These are phyloP conservation scores for Isatis lusitanica DNA, from an alignment of 441 rosid species.

Conservation along the genomic window DNA sequence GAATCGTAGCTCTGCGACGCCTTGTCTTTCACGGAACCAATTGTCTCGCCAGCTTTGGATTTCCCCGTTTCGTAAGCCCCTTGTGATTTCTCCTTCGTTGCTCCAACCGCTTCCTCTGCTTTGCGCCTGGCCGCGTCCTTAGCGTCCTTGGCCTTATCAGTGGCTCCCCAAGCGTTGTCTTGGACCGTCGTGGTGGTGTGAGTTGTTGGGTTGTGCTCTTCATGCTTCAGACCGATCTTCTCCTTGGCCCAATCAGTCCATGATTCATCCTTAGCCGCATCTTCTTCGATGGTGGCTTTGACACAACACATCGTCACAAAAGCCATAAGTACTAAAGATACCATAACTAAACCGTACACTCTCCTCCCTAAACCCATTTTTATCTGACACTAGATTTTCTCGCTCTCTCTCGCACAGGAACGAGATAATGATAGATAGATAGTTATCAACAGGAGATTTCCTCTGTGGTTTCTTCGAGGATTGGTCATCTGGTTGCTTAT, in stretches of 20 bases:
- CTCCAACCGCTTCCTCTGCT: slow-evolving; percentile 31
- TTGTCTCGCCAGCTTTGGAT: slow-evolving; percentile 23
- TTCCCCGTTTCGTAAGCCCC: slow-evolving; percentile 34
- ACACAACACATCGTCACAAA: slow-evolving; percentile 18
- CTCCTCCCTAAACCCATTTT: slow-evolving; percentile 24
- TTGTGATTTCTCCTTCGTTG: slow-evolving; percentile 37
- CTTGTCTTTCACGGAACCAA: slow-evolving; percentile 36
- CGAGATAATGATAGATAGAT: not conserved
- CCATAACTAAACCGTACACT: slow-evolving; percentile 18
- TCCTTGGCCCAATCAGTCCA: slow-evolving; percentile 76
- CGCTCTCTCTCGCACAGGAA: not conserved
- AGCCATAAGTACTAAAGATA: slow-evolving; percentile 25
- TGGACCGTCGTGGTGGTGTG: slow-evolving; percentile 38
- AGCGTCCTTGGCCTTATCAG: slow-evolving; percentile 30
- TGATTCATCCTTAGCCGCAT: slow-evolving; percentile 40
- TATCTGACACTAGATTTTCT: not conserved
- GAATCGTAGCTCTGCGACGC: slow-evolving; percentile 23
- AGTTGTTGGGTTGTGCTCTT: slow-evolving; percentile 34
- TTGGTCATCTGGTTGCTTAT: slow-evolving; percentile 22
- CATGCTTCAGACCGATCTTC: slow-evolving; percentile 55
- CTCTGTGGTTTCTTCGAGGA: not conserved
- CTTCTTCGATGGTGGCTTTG: slow-evolving; percentile 24
- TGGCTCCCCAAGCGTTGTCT: slow-evolving; percentile 33
- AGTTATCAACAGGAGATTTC: not conserved
- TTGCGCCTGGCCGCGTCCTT: slow-evolving; percentile 27